Evolutionary conservation across 768 basidiomycete species (phyloP).

Genomic region (Lactifluus pinguis): DNA sequence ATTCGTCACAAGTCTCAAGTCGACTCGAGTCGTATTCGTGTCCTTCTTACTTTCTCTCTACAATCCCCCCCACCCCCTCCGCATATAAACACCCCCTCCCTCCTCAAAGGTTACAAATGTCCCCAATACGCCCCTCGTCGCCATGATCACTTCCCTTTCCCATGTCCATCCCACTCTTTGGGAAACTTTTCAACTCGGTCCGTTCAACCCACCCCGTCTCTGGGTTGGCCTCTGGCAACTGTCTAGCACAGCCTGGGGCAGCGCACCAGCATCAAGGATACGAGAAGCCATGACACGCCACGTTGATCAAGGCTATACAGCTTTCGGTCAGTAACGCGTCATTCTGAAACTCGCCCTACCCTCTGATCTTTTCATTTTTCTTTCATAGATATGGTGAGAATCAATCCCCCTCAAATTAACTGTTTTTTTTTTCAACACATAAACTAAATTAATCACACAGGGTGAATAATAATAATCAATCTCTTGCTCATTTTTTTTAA

Average conservation of each 20-base stretch:
- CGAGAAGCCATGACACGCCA: conserved; percentile 59
- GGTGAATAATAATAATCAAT: not conserved
- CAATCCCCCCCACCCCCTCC: too few relatives aligned
- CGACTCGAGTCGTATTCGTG: not conserved
- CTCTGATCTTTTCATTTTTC: not conserved
- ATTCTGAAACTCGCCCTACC: not conserved
- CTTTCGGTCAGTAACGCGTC: conserved; percentile 51
- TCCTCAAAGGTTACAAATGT: not conserved
- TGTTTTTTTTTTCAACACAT: too few relatives aligned
- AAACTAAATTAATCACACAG: not conserved
- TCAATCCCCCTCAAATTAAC: conserved; percentile 18
- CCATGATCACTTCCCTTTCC: not conserved
- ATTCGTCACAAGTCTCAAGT: not conserved
- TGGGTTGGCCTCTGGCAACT: conserved; percentile 83
- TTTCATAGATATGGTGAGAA: conserved; percentile 46
- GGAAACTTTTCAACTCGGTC: conserved; percentile 48
- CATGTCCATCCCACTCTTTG: not conserved
- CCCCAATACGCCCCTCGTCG: not conserved
- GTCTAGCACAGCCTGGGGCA: conserved; percentile 81
- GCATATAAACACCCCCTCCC: not conserved
- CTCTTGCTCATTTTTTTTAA: not conserved
- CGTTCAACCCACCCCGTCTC: conserved; percentile 49
- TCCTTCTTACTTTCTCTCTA: too few relatives aligned
- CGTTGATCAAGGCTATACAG: conserved; percentile 51
- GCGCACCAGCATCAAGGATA: conserved; percentile 54